Percentiles rank a stretch among this genome's conserved stretches.
Evolutionary conservation across 805 yeast species (phyloP).

Genomic region (Yamadazyma kitorensis): DNA sequence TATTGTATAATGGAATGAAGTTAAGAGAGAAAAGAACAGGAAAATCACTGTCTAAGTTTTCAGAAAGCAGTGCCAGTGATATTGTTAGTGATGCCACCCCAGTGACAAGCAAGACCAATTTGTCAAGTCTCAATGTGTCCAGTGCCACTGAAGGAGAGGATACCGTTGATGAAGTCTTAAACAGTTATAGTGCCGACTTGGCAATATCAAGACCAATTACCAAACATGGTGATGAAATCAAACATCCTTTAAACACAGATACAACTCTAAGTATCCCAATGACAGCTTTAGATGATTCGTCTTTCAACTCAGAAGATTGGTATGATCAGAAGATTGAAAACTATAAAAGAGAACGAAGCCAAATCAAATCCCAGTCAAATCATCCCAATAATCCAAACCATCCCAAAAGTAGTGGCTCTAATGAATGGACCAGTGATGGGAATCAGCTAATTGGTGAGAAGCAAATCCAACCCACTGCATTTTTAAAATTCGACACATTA

Average conservation of each 20-base stretch:
- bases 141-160: conserved; percentile 1
- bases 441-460: conserved; percentile 1
- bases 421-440: not conserved
- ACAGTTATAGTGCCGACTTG: conserved; percentile 4
- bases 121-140: not conserved
- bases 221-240: not conserved
- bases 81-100: too few species aligned
- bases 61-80: too few species aligned
- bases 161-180: conserved; percentile 5
- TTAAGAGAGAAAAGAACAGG: too few species aligned
- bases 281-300: too few species aligned
- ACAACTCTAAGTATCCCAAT: too few species aligned
- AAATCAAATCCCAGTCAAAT: too few species aligned
- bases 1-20: too few species aligned
- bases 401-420: not conserved
- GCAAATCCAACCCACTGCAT: conserved; percentile 11
- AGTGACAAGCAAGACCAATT: not conserved
- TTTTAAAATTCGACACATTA: conserved; percentile 13
- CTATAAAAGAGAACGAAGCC: not conserved
- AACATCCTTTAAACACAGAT: too few species aligned
- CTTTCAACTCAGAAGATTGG: not conserved
- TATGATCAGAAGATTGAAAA: not conserved
- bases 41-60: too few species aligned
- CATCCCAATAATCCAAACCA: too few species aligned
- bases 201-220: not conserved